Conservation (phyloP, 257 asterid genomes). For the Lantana camara region DNA sequence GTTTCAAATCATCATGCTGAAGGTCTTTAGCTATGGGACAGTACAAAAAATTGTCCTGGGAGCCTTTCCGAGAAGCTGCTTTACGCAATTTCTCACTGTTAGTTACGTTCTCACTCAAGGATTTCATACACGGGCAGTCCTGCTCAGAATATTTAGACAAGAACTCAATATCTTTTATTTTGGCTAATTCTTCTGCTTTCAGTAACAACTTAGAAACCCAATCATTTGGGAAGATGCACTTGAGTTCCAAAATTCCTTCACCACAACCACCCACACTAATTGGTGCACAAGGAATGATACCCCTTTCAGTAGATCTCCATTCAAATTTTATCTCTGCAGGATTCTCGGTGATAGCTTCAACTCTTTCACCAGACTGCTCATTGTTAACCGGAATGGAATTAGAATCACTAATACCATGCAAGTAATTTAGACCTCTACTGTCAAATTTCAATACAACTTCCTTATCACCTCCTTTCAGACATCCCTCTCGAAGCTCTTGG, state of each 20-base stretch:
- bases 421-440: slow-evolving; percentile 35
- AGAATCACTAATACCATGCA: slow-evolving; percentile 44
- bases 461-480: slow-evolving; percentile 45
- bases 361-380: slow-evolving; percentile 18
- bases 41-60: slow-evolving; percentile 64
- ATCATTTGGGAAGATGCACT: slow-evolving; percentile 38
- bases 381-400: not conserved
- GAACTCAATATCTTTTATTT: slow-evolving; percentile 23
- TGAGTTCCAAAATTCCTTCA: slow-evolving; percentile 52
- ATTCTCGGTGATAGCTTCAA: slow-evolving; percentile 25
- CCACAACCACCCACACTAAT: slow-evolving; percentile 58
- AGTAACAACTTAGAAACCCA: slow-evolving; percentile 48
- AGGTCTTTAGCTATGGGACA: slow-evolving; percentile 69
- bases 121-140: slow-evolving; percentile 48
- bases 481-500: slow-evolving; percentile 70
- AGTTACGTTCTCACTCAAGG: slow-evolving; percentile 23
- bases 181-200: slow-evolving; percentile 45
- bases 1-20: slow-evolving; percentile 52
- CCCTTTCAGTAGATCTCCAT: slow-evolving; percentile 54
- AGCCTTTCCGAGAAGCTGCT: slow-evolving; percentile 63
- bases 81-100: slow-evolving; percentile 35
- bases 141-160: slow-evolving; percentile 25
- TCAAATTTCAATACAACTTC: slow-evolving; percentile 32
- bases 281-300: slow-evolving; percentile 65
- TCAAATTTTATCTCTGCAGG: slow-evolving; percentile 25